These are phyloP conservation scores for Saturnispora galanensis DNA, from an alignment of 805 yeast genomes.

Conservation along the genomic window DNA sequence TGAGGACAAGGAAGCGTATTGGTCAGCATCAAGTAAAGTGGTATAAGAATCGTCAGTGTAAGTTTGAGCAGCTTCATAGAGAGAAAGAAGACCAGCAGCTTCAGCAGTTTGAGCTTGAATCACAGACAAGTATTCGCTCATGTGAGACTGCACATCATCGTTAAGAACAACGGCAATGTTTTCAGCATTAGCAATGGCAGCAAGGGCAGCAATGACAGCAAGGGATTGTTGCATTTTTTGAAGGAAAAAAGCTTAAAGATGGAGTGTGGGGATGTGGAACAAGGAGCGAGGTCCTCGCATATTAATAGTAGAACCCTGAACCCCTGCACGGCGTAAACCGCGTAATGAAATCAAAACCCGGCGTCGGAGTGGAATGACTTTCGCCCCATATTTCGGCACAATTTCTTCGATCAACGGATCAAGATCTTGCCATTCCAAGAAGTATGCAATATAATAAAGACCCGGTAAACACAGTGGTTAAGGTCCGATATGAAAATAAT, in stretches of 20 bases:
- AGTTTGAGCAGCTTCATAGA: conserved; percentile 27
- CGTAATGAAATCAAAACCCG: neutral
- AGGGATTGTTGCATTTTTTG: conserved; percentile 20
- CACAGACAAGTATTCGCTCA: conserved; percentile 26
- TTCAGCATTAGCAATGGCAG: conserved; percentile 18
- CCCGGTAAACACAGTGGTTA: too few species aligned
- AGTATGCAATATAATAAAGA: too few species aligned
- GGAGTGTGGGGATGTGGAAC: too few species aligned
- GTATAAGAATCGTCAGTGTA: conserved; percentile 38
- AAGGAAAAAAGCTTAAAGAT: neutral
- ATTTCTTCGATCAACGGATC: too few species aligned
- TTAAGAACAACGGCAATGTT: conserved; percentile 29
- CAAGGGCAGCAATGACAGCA: conserved; percentile 16
- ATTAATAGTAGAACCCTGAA: neutral
- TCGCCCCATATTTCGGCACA: too few species aligned
- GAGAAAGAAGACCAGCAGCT: conserved; percentile 24
- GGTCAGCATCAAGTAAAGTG: conserved; percentile 25
- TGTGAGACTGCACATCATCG: conserved; percentile 27
- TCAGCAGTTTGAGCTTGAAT: conserved; percentile 23
- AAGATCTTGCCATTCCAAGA: too few species aligned
- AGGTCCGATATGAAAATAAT: too few species aligned
- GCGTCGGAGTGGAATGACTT: too few species aligned
- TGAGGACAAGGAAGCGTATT: conserved; percentile 14
- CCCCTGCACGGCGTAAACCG: neutral
- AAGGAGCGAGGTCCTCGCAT: too few species aligned